Evolutionary conservation across 2,329 filamentous ascomycete genomes (phyloP), one percentile per base, ranked within the genome.

Genomic region (Alternaria arborescens): DNA sequence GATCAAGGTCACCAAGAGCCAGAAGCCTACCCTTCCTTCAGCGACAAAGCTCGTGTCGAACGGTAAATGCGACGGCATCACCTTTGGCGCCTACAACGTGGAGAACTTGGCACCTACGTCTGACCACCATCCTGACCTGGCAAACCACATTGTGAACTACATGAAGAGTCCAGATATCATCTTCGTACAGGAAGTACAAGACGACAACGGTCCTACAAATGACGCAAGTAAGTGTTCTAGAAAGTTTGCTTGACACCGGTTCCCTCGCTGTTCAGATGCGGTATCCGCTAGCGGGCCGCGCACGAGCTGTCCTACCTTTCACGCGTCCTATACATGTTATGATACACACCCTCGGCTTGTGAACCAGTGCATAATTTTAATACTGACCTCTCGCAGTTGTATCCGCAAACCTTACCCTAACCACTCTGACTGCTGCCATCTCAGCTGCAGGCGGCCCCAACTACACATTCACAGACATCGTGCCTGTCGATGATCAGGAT

Each of bases 141-240:
- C 89, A 2, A 77, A 81, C 8, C 88, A 92, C 69, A 89, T 92
- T 64, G 87, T 88, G 53, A 78, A 86, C 65, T 88, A 87, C 77
- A 79, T 92, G 64, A 83, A 82, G 60, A 84, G 84, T 0, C 90
- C 90, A 0, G 87, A 89, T 71, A 74, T 92, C 5, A 71, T 92
- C 58, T 90, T 91, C 71, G 70, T 92, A 3, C 89, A 92, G 74
- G 90, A 92, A 77, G 80, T 92, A 46, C 90, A 91, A 77, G 90
- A 92, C 71, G 82, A 89, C 80, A 84, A 82, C 41, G 89, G 89
- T 14, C 75, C 83, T 3, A 86, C 83, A 12, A 83, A 91, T 73
- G 84, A 91, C 66, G 88, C 85, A 61, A 82, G 73, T 75, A 62
- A 65, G 84, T 42, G 46, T 30, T 48, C 20, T n/a, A 61, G 24